Percentiles rank a stretch among this genome's conserved stretches.
Conservation (phyloP, 805 yeast genomes). For the Candida cerambycidarum region DNA sequence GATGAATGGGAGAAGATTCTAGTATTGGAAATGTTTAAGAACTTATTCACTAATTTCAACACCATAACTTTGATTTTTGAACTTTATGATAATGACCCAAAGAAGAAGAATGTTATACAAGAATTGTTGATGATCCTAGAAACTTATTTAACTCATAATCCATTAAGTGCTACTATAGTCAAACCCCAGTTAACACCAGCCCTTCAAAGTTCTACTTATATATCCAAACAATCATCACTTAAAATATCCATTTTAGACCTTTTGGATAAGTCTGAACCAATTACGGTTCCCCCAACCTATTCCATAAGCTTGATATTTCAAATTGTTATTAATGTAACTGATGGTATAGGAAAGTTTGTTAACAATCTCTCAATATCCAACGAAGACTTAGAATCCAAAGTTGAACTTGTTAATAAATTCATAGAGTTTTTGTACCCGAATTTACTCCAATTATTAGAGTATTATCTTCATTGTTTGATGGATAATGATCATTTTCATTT, state of each 20-base stretch:
- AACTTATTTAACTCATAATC: slow-evolving; percentile 20
- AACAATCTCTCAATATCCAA: slow-evolving; percentile 28
- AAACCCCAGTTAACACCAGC: slow-evolving; percentile 20
- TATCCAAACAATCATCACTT: slow-evolving; percentile 47
- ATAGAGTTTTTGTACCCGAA: slow-evolving; percentile 30
- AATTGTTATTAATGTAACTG: slow-evolving; percentile 56
- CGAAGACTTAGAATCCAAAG: slow-evolving; percentile 34
- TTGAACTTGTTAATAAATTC: slow-evolving; percentile 35
- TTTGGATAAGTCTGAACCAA: slow-evolving; percentile 78
- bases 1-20: slow-evolving; percentile 68
- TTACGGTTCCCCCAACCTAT: slow-evolving; percentile 58
- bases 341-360: slow-evolving; percentile 63
- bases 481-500: slow-evolving; percentile 71
- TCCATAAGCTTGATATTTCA: slow-evolving; percentile 53
- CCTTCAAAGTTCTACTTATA: slow-evolving; percentile 9
- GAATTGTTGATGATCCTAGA: slow-evolving; percentile 46
- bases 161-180: slow-evolving; percentile 17
- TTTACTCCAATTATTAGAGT: slow-evolving; percentile 25
- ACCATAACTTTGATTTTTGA: slow-evolving; percentile 53
- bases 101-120: slow-evolving; percentile 58
- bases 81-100: slow-evolving; percentile 57
- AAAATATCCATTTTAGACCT: slow-evolving; percentile 67
- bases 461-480: slow-evolving; percentile 60
- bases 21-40: slow-evolving; percentile 69
- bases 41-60: slow-evolving; percentile 55